Evolutionary conservation across 148 eudicot genomes (phyloP).

Genomic region (Persicaria tinctoria): DNA sequence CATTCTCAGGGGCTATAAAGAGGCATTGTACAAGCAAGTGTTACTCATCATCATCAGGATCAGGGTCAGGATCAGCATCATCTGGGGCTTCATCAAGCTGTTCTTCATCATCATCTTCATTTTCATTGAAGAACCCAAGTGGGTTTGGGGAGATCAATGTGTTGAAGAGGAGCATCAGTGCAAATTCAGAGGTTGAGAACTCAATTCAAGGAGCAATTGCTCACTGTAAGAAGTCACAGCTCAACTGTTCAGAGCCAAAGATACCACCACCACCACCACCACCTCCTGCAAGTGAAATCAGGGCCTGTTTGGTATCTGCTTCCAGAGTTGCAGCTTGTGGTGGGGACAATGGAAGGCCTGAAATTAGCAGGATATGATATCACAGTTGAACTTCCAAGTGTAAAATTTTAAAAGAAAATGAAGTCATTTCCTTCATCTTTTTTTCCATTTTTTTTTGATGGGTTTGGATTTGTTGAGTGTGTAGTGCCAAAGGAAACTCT

Average conservation of each 20-base stretch:
- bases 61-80: slow-evolving; percentile 28
- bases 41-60: slow-evolving; percentile 25
- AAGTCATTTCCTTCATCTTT: not conserved
- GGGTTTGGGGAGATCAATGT: slow-evolving; percentile 36
- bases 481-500: not conserved
- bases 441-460: not conserved
- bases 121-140: slow-evolving; percentile 30
- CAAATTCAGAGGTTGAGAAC: slow-evolving; percentile 46
- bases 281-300: slow-evolving; percentile 15
- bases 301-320: slow-evolving; percentile 28
- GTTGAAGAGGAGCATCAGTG: slow-evolving; percentile 50
- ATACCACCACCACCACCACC: not conserved
- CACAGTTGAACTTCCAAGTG: not conserved
- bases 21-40: slow-evolving; percentile 37
- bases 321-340: slow-evolving; percentile 18
- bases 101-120: slow-evolving; percentile 26
- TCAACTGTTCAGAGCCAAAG: slow-evolving; percentile 3
- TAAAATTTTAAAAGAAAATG: not conserved
- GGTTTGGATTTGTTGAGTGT: slow-evolving; percentile 7
- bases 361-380: slow-evolving; percentile 21
- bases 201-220: slow-evolving; percentile 76
- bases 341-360: slow-evolving; percentile 14
- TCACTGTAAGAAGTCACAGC: slow-evolving; percentile 61
- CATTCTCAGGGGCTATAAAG: slow-evolving; percentile 61
- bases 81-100: slow-evolving; percentile 22